Evolutionary conservation across 257 asterid species (phyloP).

Genomic region (Fraxinus quadrangulata): DNA sequence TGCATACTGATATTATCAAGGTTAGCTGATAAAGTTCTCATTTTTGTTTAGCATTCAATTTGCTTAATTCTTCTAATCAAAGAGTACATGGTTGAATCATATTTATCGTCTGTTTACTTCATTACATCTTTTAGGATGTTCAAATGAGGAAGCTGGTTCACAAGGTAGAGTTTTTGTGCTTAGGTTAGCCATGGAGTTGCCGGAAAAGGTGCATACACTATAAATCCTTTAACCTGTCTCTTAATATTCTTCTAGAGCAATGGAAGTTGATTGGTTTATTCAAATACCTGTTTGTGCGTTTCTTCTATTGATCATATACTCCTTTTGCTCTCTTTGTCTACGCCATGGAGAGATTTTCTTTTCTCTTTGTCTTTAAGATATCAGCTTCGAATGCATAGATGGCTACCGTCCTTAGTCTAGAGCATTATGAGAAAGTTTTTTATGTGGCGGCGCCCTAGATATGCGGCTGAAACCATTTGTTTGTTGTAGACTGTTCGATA

Average conservation of each 20-base stretch:
- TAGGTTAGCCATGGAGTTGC: slow-evolving; percentile 73
- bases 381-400: slow-evolving; percentile 79
- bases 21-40: slow-evolving; percentile 33
- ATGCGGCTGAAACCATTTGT: slow-evolving; percentile 58
- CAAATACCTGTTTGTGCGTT: background rate
- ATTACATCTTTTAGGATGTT: slow-evolving; percentile 30
- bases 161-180: slow-evolving; percentile 48
- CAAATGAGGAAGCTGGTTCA: slow-evolving; percentile 27
- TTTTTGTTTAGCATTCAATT: background rate
- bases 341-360: too few relatives aligned
- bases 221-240: slow-evolving; percentile 38
- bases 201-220: slow-evolving; percentile 68
- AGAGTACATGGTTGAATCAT: background rate
- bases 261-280: background rate
- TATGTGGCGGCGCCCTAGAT: slow-evolving; percentile 32
- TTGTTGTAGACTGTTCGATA: slow-evolving; percentile 74
- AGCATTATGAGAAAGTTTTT: slow-evolving; percentile 59
- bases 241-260: background rate
- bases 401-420: slow-evolving; percentile 85
- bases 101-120: background rate
- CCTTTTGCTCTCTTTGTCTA: too few relatives aligned
- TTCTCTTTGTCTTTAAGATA: too few relatives aligned
- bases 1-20: slow-evolving; percentile 30
- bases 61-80: background rate
- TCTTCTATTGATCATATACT: background rate